These are phyloP conservation scores for Simmondsia chinensis DNA, from an alignment of 148 eudicot genomes.

Conservation along the genomic window DNA sequence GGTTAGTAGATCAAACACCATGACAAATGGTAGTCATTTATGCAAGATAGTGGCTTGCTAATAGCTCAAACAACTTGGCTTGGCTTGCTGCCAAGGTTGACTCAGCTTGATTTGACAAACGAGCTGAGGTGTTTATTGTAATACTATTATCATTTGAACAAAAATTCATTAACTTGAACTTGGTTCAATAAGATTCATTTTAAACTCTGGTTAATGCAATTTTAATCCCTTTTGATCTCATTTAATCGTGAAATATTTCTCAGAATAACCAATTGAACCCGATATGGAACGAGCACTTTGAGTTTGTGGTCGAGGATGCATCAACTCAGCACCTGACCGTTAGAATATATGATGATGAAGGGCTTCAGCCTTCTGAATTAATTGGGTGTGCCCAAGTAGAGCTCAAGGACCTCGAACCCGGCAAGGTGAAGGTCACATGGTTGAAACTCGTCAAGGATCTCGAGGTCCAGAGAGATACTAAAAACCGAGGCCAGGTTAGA, in stretches of 20 bases:
- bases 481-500: conserved; percentile 70
- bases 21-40: too few relatives aligned
- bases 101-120: too few relatives aligned
- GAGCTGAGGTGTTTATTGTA: too few relatives aligned
- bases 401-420: conserved; percentile 59
- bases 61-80: too few relatives aligned
- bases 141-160: too few relatives aligned
- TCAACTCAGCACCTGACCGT: conserved; percentile 69
- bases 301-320: conserved; percentile 78
- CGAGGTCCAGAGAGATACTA: conserved; percentile 60
- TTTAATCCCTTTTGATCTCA: too few relatives aligned
- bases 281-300: conserved; percentile 88
- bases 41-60: too few relatives aligned
- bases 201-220: too few relatives aligned
- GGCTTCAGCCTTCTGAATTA: conserved; percentile 69
- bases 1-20: too few relatives aligned
- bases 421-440: conserved; percentile 75
- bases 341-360: conserved; percentile 83
- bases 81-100: too few relatives aligned
- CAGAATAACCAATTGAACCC: conserved; percentile 74
- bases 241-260: not conserved
- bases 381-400: conserved; percentile 60
- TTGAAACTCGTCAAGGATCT: conserved; percentile 72
- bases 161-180: too few relatives aligned
- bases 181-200: too few relatives aligned